Conservation (phyloP, 306 rosid species). For the Inga oerstediana region DNA sequence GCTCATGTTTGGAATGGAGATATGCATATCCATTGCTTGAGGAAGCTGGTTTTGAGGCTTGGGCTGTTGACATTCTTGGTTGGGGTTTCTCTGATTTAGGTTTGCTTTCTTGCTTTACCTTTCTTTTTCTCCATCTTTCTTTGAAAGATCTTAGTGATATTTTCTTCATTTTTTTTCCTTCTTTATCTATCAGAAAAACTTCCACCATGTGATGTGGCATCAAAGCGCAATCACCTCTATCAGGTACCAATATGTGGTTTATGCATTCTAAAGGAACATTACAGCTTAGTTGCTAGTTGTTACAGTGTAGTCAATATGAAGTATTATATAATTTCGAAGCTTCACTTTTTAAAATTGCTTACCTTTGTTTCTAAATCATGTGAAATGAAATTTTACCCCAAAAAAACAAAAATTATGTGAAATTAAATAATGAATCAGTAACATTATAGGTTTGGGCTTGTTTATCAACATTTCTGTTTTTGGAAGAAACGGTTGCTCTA, state of each 20-base stretch:
- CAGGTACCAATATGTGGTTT: constrained; percentile 55
- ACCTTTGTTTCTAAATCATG: constrained; percentile 8
- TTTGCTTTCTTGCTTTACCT: constrained; percentile 39
- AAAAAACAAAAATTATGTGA: background rate
- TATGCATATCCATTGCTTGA: constrained; percentile 82
- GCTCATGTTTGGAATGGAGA: constrained; percentile 99
- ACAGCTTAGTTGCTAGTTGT: background rate
- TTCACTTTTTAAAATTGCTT: background rate
- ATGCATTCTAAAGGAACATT: constrained; percentile 8
- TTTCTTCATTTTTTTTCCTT: constrained; percentile 4
- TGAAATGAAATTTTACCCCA: constrained; percentile 8
- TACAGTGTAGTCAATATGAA: background rate
- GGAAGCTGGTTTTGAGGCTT: constrained; percentile 79
- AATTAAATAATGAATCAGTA: constrained; percentile 13
- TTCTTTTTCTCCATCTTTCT: background rate
- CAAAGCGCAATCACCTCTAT: constrained; percentile 83
- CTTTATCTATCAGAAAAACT: constrained; percentile 59
- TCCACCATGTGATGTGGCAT: constrained; percentile 71
- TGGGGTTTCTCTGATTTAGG: constrained; percentile 99
- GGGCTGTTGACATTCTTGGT: constrained; percentile 98
- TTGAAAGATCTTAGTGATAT: constrained; percentile 4
- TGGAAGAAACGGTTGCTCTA: constrained; percentile 2
- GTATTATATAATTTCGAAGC: constrained; percentile 1
- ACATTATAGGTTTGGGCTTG: constrained; percentile 8
- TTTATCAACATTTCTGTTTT: constrained; percentile 11